Percentiles rank a stretch among this genome's conserved stretches.
Conservation (phyloP, 129 eudicot genomes). For the Smallanthus sonchifolius region DNA sequence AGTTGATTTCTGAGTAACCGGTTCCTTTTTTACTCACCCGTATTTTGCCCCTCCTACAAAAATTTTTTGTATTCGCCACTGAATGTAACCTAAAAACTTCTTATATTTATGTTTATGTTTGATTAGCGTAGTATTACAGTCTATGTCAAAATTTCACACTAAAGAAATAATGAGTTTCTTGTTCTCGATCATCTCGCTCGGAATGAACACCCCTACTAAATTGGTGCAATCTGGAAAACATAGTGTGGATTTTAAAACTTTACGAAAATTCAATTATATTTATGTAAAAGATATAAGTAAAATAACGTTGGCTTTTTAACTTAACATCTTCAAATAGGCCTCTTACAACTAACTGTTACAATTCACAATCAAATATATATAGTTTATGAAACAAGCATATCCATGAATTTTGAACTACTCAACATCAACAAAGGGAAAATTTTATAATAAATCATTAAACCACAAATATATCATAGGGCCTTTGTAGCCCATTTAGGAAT, state of each 20-base stretch:
- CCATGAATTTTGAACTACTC: slow-evolving; percentile 20
- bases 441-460: neutral
- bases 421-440: slow-evolving; percentile 16
- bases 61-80: too few species aligned
- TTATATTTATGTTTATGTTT: neutral
- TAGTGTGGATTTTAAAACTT: too few species aligned
- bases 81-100: neutral
- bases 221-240: too few species aligned
- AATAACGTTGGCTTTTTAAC: too few species aligned
- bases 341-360: slow-evolving; percentile 4
- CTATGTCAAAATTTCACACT: neutral
- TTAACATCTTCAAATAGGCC: too few species aligned
- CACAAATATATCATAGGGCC: slow-evolving; percentile 9
- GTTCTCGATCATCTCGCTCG: neutral
- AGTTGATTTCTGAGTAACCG: too few species aligned
- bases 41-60: too few species aligned
- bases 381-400: slow-evolving; percentile 15
- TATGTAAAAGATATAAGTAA: too few species aligned
- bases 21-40: too few species aligned
- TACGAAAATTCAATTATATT: too few species aligned
- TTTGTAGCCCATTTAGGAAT: neutral
- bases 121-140: neutral
- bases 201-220: neutral
- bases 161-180: neutral
- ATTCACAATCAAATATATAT: slow-evolving; percentile 21